Conservation (phyloP, 2,329 filamentous ascomycete genomes). For the Fusarium verrucosum region DNA sequence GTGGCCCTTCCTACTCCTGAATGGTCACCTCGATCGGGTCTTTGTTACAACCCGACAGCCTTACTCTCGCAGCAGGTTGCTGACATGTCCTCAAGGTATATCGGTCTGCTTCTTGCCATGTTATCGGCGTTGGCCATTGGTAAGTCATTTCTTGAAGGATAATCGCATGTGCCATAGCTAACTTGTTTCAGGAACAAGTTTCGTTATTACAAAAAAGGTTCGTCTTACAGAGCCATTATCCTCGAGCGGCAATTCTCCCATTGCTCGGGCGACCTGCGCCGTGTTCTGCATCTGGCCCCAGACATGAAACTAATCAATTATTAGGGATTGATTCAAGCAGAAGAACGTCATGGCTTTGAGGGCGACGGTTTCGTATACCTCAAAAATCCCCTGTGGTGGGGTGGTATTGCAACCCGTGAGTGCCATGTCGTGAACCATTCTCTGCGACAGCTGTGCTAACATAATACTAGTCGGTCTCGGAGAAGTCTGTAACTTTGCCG, state of each 20-base stretch:
- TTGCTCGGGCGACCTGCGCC: neutral
- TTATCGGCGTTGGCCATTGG: conserved; percentile 79
- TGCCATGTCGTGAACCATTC: conserved; percentile 1
- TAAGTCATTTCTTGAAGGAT: conserved; percentile 52
- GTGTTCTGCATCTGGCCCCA: neutral
- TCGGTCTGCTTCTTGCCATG: conserved; percentile 79
- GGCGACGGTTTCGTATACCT: conserved; percentile 96
- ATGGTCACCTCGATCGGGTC: conserved; percentile 2
- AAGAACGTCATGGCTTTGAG: conserved; percentile 92
- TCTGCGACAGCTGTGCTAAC: conserved; percentile 30
- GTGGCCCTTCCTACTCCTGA: conserved; percentile 9
- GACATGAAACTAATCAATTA: conserved; percentile 19
- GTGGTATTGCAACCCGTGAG: conserved; percentile 87
- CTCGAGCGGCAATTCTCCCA: neutral
- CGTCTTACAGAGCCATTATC: conserved; percentile 27
- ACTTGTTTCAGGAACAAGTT: conserved; percentile 78
- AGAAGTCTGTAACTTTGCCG: conserved; percentile 96
- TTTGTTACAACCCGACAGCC: too few relatives aligned
- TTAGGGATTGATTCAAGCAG: conserved; percentile 88
- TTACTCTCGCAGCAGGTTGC: conserved; percentile 8
- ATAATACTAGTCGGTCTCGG: conserved; percentile 78
- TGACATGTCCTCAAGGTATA: conserved; percentile 65
- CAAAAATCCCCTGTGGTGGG: conserved; percentile 97
- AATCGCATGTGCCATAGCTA: conserved; percentile 18
- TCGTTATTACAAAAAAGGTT: conserved; percentile 99